Conservation (phyloP, 2,329 filamentous ascomycete genomes). For the Seiridium unicorne region DNA sequence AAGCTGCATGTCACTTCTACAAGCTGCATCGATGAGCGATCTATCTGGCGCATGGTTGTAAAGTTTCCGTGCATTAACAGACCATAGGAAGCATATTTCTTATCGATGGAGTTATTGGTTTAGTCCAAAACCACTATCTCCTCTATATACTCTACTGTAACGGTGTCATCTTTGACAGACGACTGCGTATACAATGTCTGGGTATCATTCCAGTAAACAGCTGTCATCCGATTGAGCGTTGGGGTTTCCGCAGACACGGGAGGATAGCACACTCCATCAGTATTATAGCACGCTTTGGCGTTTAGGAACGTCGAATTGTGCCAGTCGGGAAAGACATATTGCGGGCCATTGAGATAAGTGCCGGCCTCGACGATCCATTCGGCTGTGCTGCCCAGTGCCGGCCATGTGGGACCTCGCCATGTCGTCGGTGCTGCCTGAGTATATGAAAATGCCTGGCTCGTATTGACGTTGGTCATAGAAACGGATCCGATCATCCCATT, state of each 20-base stretch:
- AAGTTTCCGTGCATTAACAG: too few species aligned
- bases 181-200: conserved; percentile 1
- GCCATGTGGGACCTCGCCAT: not conserved
- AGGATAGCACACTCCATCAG: not conserved
- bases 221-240: conserved; percentile 4
- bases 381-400: not conserved
- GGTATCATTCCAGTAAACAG: conserved; percentile 2
- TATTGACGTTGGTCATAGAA: conserved; percentile 1
- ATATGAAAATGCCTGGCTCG: conserved; percentile 2
- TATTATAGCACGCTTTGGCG: not conserved
- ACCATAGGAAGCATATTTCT: too few species aligned
- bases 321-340: conserved; percentile 2
- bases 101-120: too few species aligned
- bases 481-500: not conserved
- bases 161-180: not conserved
- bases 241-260: not conserved
- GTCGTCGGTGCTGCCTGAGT: not conserved
- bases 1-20: too few species aligned
- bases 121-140: too few species aligned
- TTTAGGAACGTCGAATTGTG: not conserved
- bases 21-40: too few species aligned
- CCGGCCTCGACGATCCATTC: conserved; percentile 3
- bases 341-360: conserved; percentile 1
- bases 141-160: conserved; percentile 4
- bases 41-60: too few species aligned